Percentiles rank a stretch among this genome's conserved stretches.
Evolutionary conservation across 192 early-diverging fungal genomes (phyloP).

Genomic region (Polychytrium aggregatum): DNA sequence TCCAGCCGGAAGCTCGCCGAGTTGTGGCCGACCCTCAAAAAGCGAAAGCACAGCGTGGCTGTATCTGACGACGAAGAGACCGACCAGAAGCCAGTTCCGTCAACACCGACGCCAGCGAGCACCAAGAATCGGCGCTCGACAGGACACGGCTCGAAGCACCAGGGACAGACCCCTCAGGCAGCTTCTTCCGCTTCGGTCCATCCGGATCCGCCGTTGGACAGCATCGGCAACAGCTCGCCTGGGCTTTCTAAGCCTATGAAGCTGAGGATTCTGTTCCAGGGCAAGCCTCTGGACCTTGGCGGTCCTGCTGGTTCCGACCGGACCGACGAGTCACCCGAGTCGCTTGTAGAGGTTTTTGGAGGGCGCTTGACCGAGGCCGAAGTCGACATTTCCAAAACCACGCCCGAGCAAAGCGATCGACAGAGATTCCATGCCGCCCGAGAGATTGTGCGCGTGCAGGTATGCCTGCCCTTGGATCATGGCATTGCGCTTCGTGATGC

Average conservation of each 20-base stretch:
- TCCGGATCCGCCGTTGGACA: neutral
- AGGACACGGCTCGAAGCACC: no score
- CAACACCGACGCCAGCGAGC: no score
- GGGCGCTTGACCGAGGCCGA: conserved; percentile 10
- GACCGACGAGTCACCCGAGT: neutral
- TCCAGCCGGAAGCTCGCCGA: no score
- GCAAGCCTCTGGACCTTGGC: neutral
- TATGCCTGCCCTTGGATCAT: neutral
- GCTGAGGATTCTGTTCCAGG: neutral
- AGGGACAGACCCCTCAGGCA: no score
- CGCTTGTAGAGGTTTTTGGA: conserved; percentile 3
- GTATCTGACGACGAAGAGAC: no score
- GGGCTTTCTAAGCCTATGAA: neutral
- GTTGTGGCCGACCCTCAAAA: no score
- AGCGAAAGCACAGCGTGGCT: no score
- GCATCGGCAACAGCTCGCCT: neutral
- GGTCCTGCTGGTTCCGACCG: neutral
- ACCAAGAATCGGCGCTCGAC: no score
- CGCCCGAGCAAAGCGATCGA: conserved; percentile 6
- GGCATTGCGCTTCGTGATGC: neutral
- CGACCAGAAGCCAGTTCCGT: no score
- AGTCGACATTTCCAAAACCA: conserved; percentile 11
- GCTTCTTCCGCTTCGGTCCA: no score
- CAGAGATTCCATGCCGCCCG: neutral
- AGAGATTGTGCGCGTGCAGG: neutral